A percentile compares a stretch with the other conserved stretches of the same genome.
phyloP scores from a whole-genome alignment of 345 rosid genomes.

The Gossypium sturtianum region DNA sequence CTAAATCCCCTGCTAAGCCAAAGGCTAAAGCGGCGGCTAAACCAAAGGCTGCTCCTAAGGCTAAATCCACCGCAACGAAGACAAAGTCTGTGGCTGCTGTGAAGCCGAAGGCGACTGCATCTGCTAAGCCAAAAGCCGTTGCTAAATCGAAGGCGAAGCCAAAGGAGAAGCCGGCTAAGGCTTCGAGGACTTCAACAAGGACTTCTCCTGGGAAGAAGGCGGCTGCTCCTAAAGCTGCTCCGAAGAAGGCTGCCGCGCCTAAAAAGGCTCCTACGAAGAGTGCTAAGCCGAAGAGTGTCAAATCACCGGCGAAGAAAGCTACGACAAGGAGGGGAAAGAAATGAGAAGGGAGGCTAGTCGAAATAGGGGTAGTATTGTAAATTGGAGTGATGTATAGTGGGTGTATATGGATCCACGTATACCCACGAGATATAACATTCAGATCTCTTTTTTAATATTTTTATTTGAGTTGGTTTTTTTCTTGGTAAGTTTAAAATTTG shows the following conservation, averaged over 20 bases:
- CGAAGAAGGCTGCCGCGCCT: constrained; percentile 38
- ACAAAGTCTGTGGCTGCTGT: constrained; percentile 31
- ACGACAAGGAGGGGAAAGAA: constrained; percentile 42
- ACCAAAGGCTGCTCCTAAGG: constrained; percentile 25
- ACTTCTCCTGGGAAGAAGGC: constrained; percentile 56
- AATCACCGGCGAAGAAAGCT: constrained; percentile 54
- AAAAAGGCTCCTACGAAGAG: constrained; percentile 40
- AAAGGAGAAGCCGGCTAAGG: constrained; percentile 61
- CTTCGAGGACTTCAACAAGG: constrained; percentile 55
- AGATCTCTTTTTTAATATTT: background rate
- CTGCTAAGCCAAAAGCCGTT: constrained; percentile 24
- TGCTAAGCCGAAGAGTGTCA: constrained; percentile 42
- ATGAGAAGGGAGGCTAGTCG: background rate
- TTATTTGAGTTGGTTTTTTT: background rate
- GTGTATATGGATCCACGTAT: background rate
- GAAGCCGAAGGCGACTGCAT: constrained; percentile 27
- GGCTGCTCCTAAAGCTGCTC: constrained; percentile 27
- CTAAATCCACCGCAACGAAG: constrained; percentile 42
- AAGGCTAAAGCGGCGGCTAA: constrained; percentile 26
- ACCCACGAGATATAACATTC: background rate
- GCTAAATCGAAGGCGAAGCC: constrained; percentile 25
- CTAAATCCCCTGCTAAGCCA: constrained; percentile 21
- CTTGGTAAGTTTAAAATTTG: background rate
- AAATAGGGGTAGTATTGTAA: constrained; percentile 1
- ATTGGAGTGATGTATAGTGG: background rate